Conservation (phyloP, 495 filamentous ascomycete genomes). For the Parmelia sp. region DNA sequence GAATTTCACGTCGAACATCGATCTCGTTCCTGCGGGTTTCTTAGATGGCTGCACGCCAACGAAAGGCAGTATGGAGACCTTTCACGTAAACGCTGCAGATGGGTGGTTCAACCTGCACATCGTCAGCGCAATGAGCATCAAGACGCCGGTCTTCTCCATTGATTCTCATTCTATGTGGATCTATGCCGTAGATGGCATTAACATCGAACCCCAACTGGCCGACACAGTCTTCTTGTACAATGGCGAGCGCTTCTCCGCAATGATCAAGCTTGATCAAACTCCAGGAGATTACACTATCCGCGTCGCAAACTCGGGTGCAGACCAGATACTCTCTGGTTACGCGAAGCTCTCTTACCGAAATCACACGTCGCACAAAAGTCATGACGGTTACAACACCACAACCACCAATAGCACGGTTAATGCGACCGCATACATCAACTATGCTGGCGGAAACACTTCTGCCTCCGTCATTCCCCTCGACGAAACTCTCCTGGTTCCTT, state of each 20-base stretch:
- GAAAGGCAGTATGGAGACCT: constrained; percentile 27
- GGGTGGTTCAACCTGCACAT: constrained; percentile 38
- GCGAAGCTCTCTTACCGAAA: constrained; percentile 31
- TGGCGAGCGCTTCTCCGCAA: constrained; percentile 39
- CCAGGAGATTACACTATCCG: constrained; percentile 39
- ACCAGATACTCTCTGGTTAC: constrained; percentile 35
- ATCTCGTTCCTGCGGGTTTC: constrained; percentile 25
- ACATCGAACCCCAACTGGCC: constrained; percentile 37
- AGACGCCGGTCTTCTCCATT: constrained; percentile 34
- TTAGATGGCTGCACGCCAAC: constrained; percentile 32
- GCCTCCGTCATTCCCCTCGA: constrained; percentile 30
- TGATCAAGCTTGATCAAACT: constrained; percentile 34
- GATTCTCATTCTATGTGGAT: constrained; percentile 41
- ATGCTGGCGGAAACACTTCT: constrained; percentile 28
- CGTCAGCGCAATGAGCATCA: constrained; percentile 33
- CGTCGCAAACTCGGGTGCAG: constrained; percentile 28
- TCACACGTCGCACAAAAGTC: not conserved
- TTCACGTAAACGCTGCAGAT: constrained; percentile 26
- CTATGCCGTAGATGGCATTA: constrained; percentile 41
- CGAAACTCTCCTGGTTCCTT: constrained; percentile 14
- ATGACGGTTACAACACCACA: not conserved
- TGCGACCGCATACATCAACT: constrained; percentile 29
- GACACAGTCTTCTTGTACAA: constrained; percentile 35
- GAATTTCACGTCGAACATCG: constrained; percentile 7
- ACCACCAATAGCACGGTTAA: constrained; percentile 7